Conservation (phyloP, 148 eudicot species). For the Limonium bicolor region DNA sequence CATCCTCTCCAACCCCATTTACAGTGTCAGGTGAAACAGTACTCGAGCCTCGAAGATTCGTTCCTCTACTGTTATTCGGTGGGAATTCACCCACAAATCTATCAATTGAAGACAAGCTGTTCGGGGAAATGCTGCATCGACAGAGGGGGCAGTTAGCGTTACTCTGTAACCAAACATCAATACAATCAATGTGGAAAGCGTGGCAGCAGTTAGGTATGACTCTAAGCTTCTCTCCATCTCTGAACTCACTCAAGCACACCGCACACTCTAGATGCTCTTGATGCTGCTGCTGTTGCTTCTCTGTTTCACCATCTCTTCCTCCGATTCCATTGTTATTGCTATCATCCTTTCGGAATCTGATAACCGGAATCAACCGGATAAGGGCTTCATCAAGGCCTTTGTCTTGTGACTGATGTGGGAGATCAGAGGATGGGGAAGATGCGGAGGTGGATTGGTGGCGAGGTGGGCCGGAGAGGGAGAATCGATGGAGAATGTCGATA, state of each 20-base stretch:
- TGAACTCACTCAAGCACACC: conserved; percentile 66
- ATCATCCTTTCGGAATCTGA: conserved; percentile 19
- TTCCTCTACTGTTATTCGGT: neutral
- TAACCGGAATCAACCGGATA: conserved; percentile 61
- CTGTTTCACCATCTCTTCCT: neutral
- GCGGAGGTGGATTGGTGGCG: conserved; percentile 13
- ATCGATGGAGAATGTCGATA: conserved; percentile 28
- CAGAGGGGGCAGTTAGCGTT: conserved; percentile 83
- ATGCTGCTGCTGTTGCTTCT: too few relatives aligned
- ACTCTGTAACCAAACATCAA: conserved; percentile 81
- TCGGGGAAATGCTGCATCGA: conserved; percentile 42
- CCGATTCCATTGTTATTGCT: neutral
- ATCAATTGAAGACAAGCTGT: conserved; percentile 3
- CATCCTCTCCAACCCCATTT: conserved; percentile 5
- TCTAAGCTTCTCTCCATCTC: conserved; percentile 50
- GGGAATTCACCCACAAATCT: conserved; percentile 2
- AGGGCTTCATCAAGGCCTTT: conserved; percentile 57
- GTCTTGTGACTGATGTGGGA: conserved; percentile 5
- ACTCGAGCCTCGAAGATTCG: conserved; percentile 6
- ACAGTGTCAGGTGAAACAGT: conserved; percentile 8
- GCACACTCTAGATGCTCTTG: conserved; percentile 39
- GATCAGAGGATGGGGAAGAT: conserved; percentile 9
- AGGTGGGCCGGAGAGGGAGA: conserved; percentile 9
- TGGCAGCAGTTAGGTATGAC: conserved; percentile 69
- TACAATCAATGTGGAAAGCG: conserved; percentile 79